Evolutionary conservation across 768 basidiomycete genomes (phyloP).

Genomic region (Tulasnella sp.): DNA sequence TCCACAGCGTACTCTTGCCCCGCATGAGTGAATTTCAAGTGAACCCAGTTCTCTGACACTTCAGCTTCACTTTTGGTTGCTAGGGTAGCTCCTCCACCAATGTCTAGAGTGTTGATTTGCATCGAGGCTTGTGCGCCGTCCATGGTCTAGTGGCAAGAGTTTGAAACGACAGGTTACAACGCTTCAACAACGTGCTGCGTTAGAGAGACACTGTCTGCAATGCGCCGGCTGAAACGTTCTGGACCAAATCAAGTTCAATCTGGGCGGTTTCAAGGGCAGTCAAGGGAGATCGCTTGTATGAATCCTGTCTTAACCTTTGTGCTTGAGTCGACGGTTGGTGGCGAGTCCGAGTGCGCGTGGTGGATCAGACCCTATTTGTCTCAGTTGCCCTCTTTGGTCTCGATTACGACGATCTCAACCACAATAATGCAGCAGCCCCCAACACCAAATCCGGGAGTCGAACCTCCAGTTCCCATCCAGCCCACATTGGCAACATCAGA

Average conservation of each 20-base stretch:
- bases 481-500: constrained; percentile 1
- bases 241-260: background rate
- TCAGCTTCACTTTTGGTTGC: constrained; percentile 1
- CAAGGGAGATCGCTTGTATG: background rate
- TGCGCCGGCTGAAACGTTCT: background rate
- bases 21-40: constrained; percentile 66
- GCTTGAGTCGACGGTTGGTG: constrained; percentile 6
- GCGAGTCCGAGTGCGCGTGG: background rate
- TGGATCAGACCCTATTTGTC: background rate
- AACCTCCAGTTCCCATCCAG: background rate
- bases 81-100: constrained; percentile 7
- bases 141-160: background rate
- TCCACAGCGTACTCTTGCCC: constrained; percentile 62
- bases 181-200: background rate
- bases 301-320: background rate
- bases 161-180: background rate
- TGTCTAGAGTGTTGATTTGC: background rate
- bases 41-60: constrained; percentile 46
- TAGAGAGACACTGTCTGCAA: background rate
- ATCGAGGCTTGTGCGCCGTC: background rate
- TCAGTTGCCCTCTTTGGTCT: constrained; percentile 3
- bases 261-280: background rate
- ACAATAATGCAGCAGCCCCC: constrained; percentile 8
- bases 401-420: background rate
- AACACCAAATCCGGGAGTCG: constrained; percentile 8